Evolutionary conservation across 2,329 filamentous ascomycete genomes (phyloP).

Genomic region (Neonectria faginata): DNA sequence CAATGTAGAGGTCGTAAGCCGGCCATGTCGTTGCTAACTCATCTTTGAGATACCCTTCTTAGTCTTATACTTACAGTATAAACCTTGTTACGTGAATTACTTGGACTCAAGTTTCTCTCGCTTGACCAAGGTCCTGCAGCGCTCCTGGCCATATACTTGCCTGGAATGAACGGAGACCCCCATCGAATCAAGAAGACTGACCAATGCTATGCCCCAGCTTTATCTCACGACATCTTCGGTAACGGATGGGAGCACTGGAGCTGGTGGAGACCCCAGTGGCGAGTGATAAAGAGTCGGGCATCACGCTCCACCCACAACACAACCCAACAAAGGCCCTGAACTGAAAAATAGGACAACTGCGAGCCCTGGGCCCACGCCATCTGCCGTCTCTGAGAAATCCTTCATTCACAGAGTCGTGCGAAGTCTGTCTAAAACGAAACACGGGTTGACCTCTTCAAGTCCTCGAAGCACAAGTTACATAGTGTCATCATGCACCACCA

Average conservation of each 20-base stretch:
- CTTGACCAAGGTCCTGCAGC: background rate
- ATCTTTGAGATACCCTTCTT: background rate
- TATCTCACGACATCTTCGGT: background rate
- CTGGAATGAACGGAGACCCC: background rate
- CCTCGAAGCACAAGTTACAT: too few relatives aligned
- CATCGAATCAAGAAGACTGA: background rate
- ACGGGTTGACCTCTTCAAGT: too few relatives aligned
- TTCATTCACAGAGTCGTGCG: background rate
- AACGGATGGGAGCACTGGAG: background rate
- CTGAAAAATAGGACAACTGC: background rate
- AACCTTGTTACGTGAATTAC: background rate
- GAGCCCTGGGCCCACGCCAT: background rate
- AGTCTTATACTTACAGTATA: background rate
- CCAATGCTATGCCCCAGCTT: background rate
- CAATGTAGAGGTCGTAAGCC: too few relatives aligned
- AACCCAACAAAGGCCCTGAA: background rate
- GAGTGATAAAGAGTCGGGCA: slow-evolving; percentile 3
- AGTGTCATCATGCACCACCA: slow-evolving; percentile 2
- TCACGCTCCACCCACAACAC: slow-evolving; percentile 4
- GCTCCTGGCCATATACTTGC: background rate
- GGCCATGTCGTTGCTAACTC: too few relatives aligned
- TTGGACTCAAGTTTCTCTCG: background rate
- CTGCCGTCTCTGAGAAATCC: background rate
- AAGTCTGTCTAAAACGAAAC: too few relatives aligned
- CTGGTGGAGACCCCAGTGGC: slow-evolving; percentile 4